These are phyloP conservation scores for Chaetomiaceae sp. DNA, from an alignment of 2,329 filamentous ascomycete genomes.

Conservation along the genomic window DNA sequence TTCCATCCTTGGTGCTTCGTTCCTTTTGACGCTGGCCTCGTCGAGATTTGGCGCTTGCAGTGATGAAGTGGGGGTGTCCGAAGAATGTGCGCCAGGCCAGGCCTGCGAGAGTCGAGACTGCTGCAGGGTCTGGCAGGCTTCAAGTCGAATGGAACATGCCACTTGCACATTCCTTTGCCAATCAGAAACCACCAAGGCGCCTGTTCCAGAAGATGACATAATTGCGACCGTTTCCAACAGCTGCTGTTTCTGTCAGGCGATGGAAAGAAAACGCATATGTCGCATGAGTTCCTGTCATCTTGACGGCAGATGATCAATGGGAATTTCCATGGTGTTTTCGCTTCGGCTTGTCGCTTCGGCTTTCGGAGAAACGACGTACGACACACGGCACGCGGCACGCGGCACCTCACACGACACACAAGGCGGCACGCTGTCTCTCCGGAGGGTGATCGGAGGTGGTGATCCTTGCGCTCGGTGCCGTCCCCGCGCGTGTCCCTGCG, in stretches of 20 bases:
- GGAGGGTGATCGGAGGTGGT: too few species aligned
- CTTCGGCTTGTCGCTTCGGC: too few species aligned
- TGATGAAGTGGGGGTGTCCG: not conserved
- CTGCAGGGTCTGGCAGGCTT: conserved; percentile 13
- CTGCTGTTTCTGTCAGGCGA: not conserved
- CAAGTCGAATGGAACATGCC: conserved; percentile 14
- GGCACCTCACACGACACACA: too few species aligned
- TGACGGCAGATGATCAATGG: not conserved
- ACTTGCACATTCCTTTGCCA: conserved; percentile 6
- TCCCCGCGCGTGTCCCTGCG: not conserved
- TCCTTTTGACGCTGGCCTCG: not conserved
- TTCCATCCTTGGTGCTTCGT: not conserved
- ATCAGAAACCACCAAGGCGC: conserved; percentile 8
- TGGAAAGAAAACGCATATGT: not conserved
- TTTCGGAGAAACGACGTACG: too few species aligned
- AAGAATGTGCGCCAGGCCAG: conserved; percentile 2
- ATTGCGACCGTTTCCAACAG: conserved; percentile 7
- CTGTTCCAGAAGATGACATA: conserved; percentile 18
- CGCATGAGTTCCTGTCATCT: conserved; percentile 6
- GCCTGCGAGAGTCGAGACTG: conserved; percentile 1
- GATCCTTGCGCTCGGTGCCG: conserved; percentile 1
- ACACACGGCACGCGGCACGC: too few species aligned
- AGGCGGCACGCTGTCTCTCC: too few species aligned
- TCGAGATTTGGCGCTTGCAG: not conserved
- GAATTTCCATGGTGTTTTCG: too few species aligned